Percentiles rank a stretch among this genome's conserved stretches.
phyloP scores from a whole-genome alignment of 2,329 filamentous ascomycete genomes.

The Trichoderma breve region DNA sequence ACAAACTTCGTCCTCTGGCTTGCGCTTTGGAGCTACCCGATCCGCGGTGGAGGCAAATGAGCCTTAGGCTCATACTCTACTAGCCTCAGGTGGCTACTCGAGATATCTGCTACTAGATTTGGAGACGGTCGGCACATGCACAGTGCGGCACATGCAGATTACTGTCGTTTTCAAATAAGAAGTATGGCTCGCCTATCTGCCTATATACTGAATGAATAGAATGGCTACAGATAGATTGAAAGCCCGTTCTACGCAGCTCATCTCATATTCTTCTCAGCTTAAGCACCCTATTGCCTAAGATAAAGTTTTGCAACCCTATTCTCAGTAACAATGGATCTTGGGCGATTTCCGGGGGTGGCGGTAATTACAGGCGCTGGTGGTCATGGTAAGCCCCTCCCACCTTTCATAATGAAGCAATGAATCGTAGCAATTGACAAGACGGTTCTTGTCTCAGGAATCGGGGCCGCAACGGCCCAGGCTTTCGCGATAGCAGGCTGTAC shows the following conservation, averaged over 20 bases:
- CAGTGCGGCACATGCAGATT: neutral
- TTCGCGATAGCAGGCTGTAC: too few relatives aligned
- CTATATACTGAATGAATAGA: neutral
- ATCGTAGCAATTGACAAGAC: too few relatives aligned
- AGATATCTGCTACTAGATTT: neutral
- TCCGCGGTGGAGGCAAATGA: neutral
- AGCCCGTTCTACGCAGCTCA: too few relatives aligned
- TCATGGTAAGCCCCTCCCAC: neutral
- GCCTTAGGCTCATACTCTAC: neutral
- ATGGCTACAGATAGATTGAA: neutral
- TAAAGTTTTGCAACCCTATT: neutral
- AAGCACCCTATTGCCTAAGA: neutral
- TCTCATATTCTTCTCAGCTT: neutral
- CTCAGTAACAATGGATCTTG: neutral
- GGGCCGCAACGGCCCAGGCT: too few relatives aligned
- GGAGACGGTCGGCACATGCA: neutral
- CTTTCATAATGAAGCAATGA: too few relatives aligned
- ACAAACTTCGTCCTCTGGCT: neutral
- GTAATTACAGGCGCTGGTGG: neutral
- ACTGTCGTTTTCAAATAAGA: neutral
- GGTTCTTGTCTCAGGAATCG: too few relatives aligned
- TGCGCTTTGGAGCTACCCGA: neutral
- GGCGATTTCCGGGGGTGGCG: neutral
- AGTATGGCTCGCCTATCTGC: neutral
- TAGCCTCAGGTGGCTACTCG: neutral